Conservation (phyloP, 352 stramenopile species). For the Pythium utonaiense region DNA sequence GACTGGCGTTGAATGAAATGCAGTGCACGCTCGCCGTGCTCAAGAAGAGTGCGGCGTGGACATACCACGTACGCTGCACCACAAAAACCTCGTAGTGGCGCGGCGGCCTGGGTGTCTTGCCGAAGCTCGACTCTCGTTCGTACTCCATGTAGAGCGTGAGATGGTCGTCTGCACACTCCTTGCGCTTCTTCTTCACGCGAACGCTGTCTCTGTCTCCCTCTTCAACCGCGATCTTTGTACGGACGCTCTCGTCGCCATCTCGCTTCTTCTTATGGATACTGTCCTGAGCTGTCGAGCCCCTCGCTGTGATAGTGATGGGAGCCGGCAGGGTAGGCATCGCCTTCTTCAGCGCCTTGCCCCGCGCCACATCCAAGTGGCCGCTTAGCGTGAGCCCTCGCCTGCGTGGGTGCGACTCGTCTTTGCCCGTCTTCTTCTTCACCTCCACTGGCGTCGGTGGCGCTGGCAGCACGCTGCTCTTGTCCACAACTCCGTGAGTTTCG, state of each 20-base stretch:
- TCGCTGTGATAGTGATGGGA: background rate
- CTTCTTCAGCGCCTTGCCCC: conserved; percentile 12
- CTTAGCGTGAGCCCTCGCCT: conserved; percentile 17
- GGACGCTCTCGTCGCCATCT: background rate
- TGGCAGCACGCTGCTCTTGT: no score
- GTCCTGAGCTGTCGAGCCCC: background rate
- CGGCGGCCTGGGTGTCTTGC: conserved; percentile 3
- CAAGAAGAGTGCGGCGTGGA: conserved; percentile 47
- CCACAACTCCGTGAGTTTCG: no score
- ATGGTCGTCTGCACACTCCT: background rate
- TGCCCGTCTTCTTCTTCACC: background rate
- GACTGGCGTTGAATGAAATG: conserved; percentile 60
- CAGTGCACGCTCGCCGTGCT: conserved; percentile 61
- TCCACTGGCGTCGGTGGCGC: background rate
- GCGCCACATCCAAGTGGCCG: conserved; percentile 11
- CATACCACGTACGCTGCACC: conserved; percentile 7
- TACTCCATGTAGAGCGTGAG: conserved; percentile 26
- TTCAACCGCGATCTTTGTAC: background rate
- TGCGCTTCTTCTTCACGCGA: conserved; percentile 5
- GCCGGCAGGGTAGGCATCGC: conserved; percentile 8
- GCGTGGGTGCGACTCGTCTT: background rate
- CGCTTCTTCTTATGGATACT: conserved; percentile 1
- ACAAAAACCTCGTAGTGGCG: conserved; percentile 6
- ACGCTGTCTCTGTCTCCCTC: background rate
- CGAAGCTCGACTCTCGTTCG: conserved; percentile 11